phyloP scores from a whole-genome alignment of 257 asterid genomes.

The Rhazya stricta region DNA sequence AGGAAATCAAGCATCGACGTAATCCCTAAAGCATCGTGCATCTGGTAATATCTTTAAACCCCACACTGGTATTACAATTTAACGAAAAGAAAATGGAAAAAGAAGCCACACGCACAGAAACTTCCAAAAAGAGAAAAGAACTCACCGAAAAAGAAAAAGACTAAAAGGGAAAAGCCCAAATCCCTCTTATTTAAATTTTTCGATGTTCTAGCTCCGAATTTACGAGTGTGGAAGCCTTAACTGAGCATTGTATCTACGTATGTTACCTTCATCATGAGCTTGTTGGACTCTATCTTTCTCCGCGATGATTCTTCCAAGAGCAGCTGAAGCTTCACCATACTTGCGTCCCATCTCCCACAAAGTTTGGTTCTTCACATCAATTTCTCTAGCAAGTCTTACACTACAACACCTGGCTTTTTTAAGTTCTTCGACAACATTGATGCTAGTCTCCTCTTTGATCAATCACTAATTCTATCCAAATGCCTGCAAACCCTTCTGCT shows the following conservation, averaged over 20 bases:
- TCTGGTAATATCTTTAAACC: no score
- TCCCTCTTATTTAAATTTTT: neutral
- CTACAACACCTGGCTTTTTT: neutral
- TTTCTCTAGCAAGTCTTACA: conserved; percentile 8
- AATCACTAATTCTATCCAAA: no score
- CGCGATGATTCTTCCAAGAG: neutral
- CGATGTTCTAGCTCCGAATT: neutral
- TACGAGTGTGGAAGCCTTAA: neutral
- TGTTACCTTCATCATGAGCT: conserved; percentile 11
- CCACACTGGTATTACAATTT: no score
- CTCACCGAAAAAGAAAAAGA: neutral
- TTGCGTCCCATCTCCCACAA: conserved; percentile 7
- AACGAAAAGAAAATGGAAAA: no score
- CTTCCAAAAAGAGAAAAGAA: no score
- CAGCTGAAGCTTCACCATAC: neutral
- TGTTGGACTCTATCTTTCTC: conserved; percentile 5
- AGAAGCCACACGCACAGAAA: no score
- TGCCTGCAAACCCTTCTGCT: no score
- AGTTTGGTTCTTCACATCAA: conserved; percentile 9
- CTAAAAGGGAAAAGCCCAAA: neutral
- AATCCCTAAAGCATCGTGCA: no score
- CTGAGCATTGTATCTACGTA: neutral
- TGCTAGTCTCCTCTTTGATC: conserved; percentile 3
- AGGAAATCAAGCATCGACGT: no score
- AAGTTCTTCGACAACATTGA: neutral